Evolutionary conservation across 441 rosid species (phyloP), one percentile per base, ranked within the genome.

Genomic region (Aquilaria agallochum): DNA sequence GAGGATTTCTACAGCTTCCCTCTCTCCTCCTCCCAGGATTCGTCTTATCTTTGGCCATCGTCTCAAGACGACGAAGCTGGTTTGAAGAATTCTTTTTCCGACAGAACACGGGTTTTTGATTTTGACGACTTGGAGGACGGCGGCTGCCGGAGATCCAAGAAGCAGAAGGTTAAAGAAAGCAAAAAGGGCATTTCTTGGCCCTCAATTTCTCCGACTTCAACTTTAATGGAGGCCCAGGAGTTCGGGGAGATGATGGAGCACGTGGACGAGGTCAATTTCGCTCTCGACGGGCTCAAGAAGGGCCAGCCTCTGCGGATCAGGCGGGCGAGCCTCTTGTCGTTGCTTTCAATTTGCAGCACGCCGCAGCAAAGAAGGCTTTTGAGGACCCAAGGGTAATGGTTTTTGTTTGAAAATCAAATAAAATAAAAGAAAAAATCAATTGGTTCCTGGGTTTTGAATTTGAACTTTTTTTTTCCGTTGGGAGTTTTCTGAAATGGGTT

Each of bases 161-260:
- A 77, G 72, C 68, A 59, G 54, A 84, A 76, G 71, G 79, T 73
- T 40, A 60, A 49, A 49, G 58, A 59, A 46, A 55, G 57, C 40
- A 47, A 67, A 55, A 59, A 72, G 42, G 65, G 70, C 60, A 46
- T 60, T 20, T 53, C 78, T 53, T 55, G 60, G 75, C 62, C 77
- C 13, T 74, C 67, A 69, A 60, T 68, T 60, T 64, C 78, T 45
- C 54, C 66, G 30, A 82, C 87, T 52, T 77, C 98, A 56, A 90
- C 96, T 58, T 73, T 95, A 75, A 90, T 92, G 80, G 98, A 95
- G 82, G 86, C 98, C 5, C 99, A 95, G 83, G 98, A 95, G 77
- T 88, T 78, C 30, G 98, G 99, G 14, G 98, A 92, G 82, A 83
- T 90, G 87, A 95, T 92, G 98, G 99, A 92, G 78, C 90, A 90